These are phyloP conservation scores for Verbena officinalis DNA, from an alignment of 257 asterid genomes.

Conservation along the genomic window DNA sequence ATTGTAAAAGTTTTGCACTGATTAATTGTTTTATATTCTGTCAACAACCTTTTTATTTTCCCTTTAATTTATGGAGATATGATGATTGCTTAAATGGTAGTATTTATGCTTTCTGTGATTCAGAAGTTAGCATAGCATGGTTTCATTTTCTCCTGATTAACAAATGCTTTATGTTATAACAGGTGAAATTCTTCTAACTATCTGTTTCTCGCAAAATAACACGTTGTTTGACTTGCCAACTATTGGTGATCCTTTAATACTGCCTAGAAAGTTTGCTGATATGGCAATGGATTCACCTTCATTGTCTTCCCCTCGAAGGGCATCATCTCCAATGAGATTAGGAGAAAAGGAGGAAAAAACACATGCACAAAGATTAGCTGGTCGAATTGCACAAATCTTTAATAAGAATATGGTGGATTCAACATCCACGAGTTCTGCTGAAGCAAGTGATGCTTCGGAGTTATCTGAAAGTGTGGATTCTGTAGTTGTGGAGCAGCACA, in stretches of 20 bases:
- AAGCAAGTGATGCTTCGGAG: constrained; percentile 54
- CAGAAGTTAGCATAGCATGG: constrained; percentile 14
- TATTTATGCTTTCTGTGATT: background rate
- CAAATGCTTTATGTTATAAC: constrained; percentile 26
- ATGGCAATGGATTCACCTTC: constrained; percentile 43
- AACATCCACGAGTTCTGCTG: constrained; percentile 43
- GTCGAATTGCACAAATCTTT: constrained; percentile 83
- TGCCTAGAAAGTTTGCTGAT: constrained; percentile 51
- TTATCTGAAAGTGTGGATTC: constrained; percentile 48
- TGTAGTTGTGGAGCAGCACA: constrained; percentile 38
- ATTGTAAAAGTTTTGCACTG: background rate
- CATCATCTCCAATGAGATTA: constrained; percentile 60
- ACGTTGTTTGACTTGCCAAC: constrained; percentile 51
- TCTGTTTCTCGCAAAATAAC: constrained; percentile 71
- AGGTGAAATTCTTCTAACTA: constrained; percentile 92
- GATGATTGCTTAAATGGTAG: constrained; percentile 3
- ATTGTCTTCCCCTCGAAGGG: constrained; percentile 52
- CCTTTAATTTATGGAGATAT: background rate
- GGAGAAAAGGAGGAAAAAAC: constrained; percentile 81
- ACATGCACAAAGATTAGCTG: constrained; percentile 64
- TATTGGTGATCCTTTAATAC: constrained; percentile 37
- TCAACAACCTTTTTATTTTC: constrained; percentile 8
- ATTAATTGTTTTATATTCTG: constrained; percentile 24
- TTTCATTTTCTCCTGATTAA: constrained; percentile 20
- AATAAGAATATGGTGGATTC: constrained; percentile 70